phyloP scores from a whole-genome alignment of 768 basidiomycete genomes.

The Cyclocybe aegerita region DNA sequence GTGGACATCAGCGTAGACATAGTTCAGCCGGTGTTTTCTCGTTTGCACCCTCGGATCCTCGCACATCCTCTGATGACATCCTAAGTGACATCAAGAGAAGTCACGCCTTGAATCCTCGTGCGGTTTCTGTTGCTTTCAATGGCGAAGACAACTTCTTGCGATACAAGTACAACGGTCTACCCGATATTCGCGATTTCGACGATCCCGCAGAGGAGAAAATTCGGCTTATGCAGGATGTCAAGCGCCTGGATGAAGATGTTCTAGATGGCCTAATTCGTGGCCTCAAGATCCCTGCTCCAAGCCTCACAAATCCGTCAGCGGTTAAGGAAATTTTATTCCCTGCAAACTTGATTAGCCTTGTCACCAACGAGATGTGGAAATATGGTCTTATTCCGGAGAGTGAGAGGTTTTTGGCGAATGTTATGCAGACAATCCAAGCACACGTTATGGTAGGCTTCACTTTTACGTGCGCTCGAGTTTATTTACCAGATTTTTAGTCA shows the following conservation, averaged over 20 bases:
- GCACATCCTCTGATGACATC: slow-evolving; percentile 76
- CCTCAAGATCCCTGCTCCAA: slow-evolving; percentile 91
- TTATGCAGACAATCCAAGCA: slow-evolving; percentile 96
- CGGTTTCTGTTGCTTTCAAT: slow-evolving; percentile 86
- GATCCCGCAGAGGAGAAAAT: slow-evolving; percentile 96
- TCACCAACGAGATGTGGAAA: slow-evolving; percentile 99
- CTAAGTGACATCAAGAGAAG: slow-evolving; percentile 73
- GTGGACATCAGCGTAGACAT: slow-evolving; percentile 78
- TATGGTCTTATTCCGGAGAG: slow-evolving; percentile 96
- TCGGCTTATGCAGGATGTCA: slow-evolving; percentile 85
- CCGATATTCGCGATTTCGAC: slow-evolving; percentile 75
- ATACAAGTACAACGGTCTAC: slow-evolving; percentile 61
- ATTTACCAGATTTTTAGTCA: slow-evolving; percentile 46
- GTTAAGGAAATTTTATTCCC: slow-evolving; percentile 99
- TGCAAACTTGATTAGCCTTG: slow-evolving; percentile 93
- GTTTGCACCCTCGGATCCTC: slow-evolving; percentile 56
- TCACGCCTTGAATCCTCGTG: slow-evolving; percentile 73
- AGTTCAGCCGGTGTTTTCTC: slow-evolving; percentile 83
- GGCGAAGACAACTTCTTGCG: slow-evolving; percentile 75
- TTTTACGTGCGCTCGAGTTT: not conserved
- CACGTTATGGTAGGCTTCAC: slow-evolving; percentile 87
- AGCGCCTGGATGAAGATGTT: slow-evolving; percentile 90
- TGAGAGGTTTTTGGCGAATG: slow-evolving; percentile 96
- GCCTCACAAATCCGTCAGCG: slow-evolving; percentile 85
- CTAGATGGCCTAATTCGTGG: slow-evolving; percentile 87